Conservation (phyloP, 257 asterid genomes). For the Plectranthus barbatus region DNA sequence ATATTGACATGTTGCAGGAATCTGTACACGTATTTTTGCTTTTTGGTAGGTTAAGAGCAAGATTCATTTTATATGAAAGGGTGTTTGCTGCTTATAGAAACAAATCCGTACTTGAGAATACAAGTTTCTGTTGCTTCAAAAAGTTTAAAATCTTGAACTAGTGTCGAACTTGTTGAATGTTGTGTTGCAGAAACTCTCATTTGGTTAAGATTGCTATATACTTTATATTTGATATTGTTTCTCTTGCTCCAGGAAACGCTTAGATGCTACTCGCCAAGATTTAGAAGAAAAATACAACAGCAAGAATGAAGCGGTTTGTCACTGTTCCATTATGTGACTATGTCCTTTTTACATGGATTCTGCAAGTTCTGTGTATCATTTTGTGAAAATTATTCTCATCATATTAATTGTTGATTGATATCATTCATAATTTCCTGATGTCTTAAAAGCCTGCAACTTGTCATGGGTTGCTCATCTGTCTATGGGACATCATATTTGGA, state of each 20-base stretch:
- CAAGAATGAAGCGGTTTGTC: constrained; percentile 89
- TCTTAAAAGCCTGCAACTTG: background rate
- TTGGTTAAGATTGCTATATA: background rate
- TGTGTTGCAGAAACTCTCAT: background rate
- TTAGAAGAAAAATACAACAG: constrained; percentile 85
- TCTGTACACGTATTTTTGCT: background rate
- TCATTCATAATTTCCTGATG: background rate
- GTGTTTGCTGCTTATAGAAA: background rate
- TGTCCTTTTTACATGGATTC: too few relatives aligned
- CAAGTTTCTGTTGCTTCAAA: background rate
- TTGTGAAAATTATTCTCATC: too few relatives aligned
- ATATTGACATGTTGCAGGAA: too few relatives aligned
- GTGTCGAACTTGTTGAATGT: too few relatives aligned
- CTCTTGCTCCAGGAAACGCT: constrained; percentile 59
- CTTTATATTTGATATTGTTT: background rate
- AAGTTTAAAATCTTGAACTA: background rate
- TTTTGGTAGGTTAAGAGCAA: background rate
- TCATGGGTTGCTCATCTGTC: too few relatives aligned
- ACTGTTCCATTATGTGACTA: background rate
- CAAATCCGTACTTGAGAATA: background rate
- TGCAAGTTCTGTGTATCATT: too few relatives aligned
- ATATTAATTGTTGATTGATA: too few relatives aligned
- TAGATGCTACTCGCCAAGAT: constrained; percentile 78
- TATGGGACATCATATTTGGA: background rate
- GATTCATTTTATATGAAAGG: background rate